Percentiles rank a stretch among this genome's conserved stretches.
phyloP scores from a whole-genome alignment of 306 rosid species.

The Spatholobus suberectus region DNA sequence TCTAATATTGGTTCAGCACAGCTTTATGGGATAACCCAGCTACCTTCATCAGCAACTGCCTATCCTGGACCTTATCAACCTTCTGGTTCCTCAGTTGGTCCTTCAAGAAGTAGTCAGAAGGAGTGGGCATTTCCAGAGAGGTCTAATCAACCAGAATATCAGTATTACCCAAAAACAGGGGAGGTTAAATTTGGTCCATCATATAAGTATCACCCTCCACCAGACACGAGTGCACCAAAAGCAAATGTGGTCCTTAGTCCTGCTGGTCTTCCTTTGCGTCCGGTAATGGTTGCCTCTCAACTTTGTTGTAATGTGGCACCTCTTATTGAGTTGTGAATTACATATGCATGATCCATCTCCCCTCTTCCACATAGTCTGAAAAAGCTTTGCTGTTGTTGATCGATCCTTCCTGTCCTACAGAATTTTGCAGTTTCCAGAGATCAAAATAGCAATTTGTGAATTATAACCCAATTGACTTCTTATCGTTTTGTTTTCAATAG shows the following conservation, averaged over 20 bases:
- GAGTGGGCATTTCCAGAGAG: slow-evolving; percentile 83
- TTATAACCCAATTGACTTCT: slow-evolving; percentile 8
- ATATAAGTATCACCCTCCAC: slow-evolving; percentile 87
- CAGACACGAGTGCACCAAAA: slow-evolving; percentile 64
- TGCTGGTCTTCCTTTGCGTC: slow-evolving; percentile 89
- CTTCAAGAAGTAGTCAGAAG: slow-evolving; percentile 67
- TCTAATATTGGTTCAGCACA: slow-evolving; percentile 66
- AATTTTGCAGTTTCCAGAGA: slow-evolving; percentile 14
- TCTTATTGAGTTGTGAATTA: slow-evolving; percentile 39
- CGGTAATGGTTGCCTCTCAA: slow-evolving; percentile 68
- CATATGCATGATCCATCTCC: slow-evolving; percentile 5
- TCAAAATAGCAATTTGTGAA: slow-evolving; percentile 16
- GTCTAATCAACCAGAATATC: slow-evolving; percentile 90
- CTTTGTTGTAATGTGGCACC: slow-evolving; percentile 19
- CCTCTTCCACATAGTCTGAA: slow-evolving; percentile 21
- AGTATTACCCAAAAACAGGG: slow-evolving; percentile 81
- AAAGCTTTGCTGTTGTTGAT: neutral
- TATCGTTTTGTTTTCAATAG: slow-evolving; percentile 9
- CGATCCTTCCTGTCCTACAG: slow-evolving; percentile 4
- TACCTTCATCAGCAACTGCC: slow-evolving; percentile 66
- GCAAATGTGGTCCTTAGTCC: slow-evolving; percentile 64
- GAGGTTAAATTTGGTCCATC: slow-evolving; percentile 83
- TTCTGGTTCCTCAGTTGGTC: slow-evolving; percentile 65
- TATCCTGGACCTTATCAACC: slow-evolving; percentile 74
- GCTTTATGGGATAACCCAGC: slow-evolving; percentile 70